Evolutionary conservation across 202 grass and related monocot genomes (phyloP), one percentile per base, ranked within the genome.

Genomic region (Thinopyrum obtusiflorum): DNA sequence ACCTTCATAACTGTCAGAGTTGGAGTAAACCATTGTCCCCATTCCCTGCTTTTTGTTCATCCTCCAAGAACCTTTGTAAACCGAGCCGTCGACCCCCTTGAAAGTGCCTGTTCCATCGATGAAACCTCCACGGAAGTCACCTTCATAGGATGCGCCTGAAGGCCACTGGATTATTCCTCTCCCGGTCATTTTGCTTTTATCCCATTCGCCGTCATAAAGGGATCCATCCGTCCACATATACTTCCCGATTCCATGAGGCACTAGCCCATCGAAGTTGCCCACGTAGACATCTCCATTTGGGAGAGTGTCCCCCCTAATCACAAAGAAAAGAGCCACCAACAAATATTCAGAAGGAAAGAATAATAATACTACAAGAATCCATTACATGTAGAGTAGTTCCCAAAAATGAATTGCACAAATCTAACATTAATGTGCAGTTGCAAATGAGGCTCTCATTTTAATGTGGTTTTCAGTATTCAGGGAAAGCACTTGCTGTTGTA

Each of bases 21-120:
- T 99, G 15, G 88, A 53, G 55, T 99, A 99, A 69, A 74, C 80
- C 85, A 96, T 96, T 26, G 77, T 89, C 68, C 97, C 97, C 90
- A 90, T 94, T 26, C 97, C 97, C 75, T 99, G 88, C 33, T 94
- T 92, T 88, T 90, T 94, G 62, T 90, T 99, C 88, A 99, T 92
- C 91, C 91, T 88, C 97, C 97, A 99, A 65, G 80, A 89, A 44
- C 97, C 97, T 68, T 87, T 85, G 79, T 99, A 99, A 62, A 85
- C 32, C 21, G 87, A 96, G 11, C 97, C 93, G 80, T 93, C 97
- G 33, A 85, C 75, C 60, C 87, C 92, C 80, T 88, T 87, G 59
- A 90, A 89, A 70, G 87, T 99, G 23, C 97, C 97, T 29, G 88
- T 55, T 73, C 97, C 97, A 26, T 99, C 91, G 29, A 99, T 86